Percentiles rank a stretch among this genome's conserved stretches.
Conservation (phyloP, 768 basidiomycete species). For the Auricularia heimuer region DNA sequence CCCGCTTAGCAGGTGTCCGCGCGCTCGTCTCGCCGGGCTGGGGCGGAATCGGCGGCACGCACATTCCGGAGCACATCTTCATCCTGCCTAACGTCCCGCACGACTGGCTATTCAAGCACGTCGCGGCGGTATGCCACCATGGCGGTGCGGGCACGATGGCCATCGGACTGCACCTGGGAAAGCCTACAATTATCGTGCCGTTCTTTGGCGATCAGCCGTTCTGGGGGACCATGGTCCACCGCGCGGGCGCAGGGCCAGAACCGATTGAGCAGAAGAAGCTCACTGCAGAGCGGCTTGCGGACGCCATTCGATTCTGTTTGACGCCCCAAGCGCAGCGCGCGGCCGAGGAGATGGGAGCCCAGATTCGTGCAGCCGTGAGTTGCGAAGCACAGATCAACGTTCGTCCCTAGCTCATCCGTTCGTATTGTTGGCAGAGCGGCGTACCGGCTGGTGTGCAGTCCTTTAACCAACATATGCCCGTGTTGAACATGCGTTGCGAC, state of each 20-base stretch:
- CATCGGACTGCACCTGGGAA: constrained; percentile 46
- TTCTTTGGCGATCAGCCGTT: constrained; percentile 60
- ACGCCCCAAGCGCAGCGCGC: constrained; percentile 38
- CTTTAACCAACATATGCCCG: constrained; percentile 50
- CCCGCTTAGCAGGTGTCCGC: constrained; percentile 42
- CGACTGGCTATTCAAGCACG: constrained; percentile 54
- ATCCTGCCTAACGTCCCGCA: constrained; percentile 57
- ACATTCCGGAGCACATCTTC: constrained; percentile 45
- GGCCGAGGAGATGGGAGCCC: constrained; percentile 38
- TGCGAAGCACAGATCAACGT: constrained; percentile 13
- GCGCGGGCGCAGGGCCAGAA: constrained; percentile 50
- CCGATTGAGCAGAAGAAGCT: constrained; percentile 50
- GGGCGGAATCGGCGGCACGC: constrained; percentile 45
- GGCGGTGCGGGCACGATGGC: constrained; percentile 63
- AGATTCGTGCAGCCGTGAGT: constrained; percentile 37
- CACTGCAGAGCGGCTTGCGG: constrained; percentile 35
- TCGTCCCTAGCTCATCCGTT: background rate
- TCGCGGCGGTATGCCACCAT: constrained; percentile 52
- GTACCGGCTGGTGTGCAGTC: constrained; percentile 38
- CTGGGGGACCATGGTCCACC: constrained; percentile 50
- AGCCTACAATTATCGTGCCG: constrained; percentile 52
- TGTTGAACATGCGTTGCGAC: constrained; percentile 57
- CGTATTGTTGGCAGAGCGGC: constrained; percentile 31
- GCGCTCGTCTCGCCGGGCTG: constrained; percentile 58
- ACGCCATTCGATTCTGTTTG: constrained; percentile 40